A percentile compares a stretch with the other conserved stretches of the same genome.
These are phyloP conservation scores for Tylopilus felleus DNA, from an alignment of 768 basidiomycete species.

Conservation along the genomic window DNA sequence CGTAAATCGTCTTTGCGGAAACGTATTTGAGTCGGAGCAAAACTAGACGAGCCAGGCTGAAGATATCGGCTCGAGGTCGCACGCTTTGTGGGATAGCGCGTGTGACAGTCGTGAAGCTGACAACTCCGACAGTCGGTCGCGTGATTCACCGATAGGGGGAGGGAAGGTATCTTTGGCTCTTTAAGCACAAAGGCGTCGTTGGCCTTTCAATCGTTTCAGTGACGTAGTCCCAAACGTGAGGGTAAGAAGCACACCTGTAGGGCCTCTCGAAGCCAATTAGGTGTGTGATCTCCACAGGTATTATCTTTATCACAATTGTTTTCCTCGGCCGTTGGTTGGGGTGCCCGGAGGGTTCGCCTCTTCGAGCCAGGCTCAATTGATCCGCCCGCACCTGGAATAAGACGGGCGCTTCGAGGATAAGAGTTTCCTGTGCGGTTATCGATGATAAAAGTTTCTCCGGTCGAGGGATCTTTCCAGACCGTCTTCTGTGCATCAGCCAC, in stretches of 20 bases:
- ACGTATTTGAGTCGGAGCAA: constrained; percentile 26
- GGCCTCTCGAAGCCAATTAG: constrained; percentile 63
- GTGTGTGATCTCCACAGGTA: constrained; percentile 32
- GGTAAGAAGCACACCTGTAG: constrained; percentile 44
- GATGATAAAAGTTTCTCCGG: constrained; percentile 55
- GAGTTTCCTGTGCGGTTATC: constrained; percentile 73
- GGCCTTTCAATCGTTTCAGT: constrained; percentile 35
- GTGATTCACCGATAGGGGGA: constrained; percentile 15
- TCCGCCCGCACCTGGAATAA: constrained; percentile 3
- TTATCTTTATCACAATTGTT: constrained; percentile 1
- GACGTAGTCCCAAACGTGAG: constrained; percentile 4
- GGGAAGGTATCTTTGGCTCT: constrained; percentile 47
- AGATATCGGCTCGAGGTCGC: constrained; percentile 5
- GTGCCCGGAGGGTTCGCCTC: constrained; percentile 15
- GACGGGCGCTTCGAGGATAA: constrained; percentile 32
- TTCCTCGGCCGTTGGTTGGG: constrained; percentile 4
- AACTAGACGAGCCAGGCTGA: constrained; percentile 12
- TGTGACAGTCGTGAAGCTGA: constrained; percentile 11
- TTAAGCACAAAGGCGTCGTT: constrained; percentile 53
- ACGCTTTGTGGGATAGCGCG: constrained; percentile 7
- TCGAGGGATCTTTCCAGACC: constrained; percentile 62
- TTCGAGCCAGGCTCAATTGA: constrained; percentile 6
- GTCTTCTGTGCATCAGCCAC: constrained; percentile 31
- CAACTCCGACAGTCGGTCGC: constrained; percentile 9
- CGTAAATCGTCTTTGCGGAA: constrained; percentile 55